Conservation (phyloP, 768 basidiomycete species). For the Sporobolomyces roseus region DNA sequence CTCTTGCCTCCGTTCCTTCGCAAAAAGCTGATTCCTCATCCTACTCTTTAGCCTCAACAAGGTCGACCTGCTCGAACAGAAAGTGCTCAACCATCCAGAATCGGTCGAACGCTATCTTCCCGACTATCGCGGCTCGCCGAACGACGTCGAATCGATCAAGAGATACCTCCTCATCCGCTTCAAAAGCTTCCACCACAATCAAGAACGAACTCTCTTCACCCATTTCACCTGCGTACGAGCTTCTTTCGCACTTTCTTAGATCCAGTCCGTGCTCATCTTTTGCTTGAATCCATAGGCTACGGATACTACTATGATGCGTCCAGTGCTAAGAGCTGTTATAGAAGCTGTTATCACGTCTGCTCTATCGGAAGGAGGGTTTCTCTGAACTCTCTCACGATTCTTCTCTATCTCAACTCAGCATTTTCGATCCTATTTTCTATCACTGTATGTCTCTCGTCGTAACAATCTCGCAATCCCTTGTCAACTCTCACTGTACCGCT, state of each 20-base stretch:
- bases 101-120: constrained; percentile 82
- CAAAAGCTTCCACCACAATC: constrained; percentile 67
- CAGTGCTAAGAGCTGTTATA: constrained; percentile 5
- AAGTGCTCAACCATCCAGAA: constrained; percentile 74
- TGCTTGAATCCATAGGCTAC: neutral
- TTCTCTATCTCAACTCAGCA: neutral
- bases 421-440: no score
- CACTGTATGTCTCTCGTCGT: no score
- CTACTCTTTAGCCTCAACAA: constrained; percentile 19
- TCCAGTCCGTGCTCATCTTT: neutral
- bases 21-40: neutral
- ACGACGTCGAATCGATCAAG: constrained; percentile 82
- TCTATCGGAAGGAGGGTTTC: neutral
- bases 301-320: constrained; percentile 3
- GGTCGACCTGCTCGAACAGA: constrained; percentile 69
- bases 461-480: no score
- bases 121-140: constrained; percentile 74
- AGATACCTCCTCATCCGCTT: constrained; percentile 67
- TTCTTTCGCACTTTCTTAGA: neutral
- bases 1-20: no score
- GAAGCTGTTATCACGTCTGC: constrained; percentile 6
- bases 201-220: neutral
- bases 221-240: constrained; percentile 17
- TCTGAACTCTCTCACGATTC: neutral
- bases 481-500: no score